Base-by-base conservation (phyloP, 441 rosid genomes). In the Syzygium syzygioides region DNA sequence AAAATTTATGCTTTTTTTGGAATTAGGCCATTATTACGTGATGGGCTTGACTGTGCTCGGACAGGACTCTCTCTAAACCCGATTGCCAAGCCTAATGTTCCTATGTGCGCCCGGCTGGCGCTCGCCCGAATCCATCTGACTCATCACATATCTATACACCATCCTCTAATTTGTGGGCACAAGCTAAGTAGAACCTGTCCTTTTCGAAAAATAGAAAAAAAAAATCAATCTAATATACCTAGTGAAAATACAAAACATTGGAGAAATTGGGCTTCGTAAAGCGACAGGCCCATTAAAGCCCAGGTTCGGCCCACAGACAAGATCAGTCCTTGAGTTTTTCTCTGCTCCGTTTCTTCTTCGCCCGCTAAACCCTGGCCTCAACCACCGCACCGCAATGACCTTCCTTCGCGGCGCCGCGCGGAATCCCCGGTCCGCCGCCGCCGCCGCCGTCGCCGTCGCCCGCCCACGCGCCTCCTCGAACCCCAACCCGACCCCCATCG, bases 391-490 rank as follows among this genome's bases (percentile, higher is more conserved):
- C 48, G 28, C 90, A 34, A 92, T 88, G 91, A 62, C 87, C 7
- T 89, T 86, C 86, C 91, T 87, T 57, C 55, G 91, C 60, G 91
- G 88, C 85, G 89, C 92, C 87, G 68, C 54, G 89, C 56, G 87
- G 19, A 86, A 87, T 87, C 59, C 88, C 79, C 89, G 86, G 88
- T 68, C 84, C 55, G 18, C 89, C 87, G 26, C 87, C 85, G 91
- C 87, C 48, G 87, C 79, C 90, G 88, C 34, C 34, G 34, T 76
- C 90, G 88, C 34, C 34, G 34, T 76, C 26, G 26, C 90, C 55
- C 90, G 93, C 80, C 87, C 89, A 5, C 87, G 86, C 89, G 48
- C 93, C 89, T 17, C 89, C 87, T 37, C 86, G 54, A 71, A 83
- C 80, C 87, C 56, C 66, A 89, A 64, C 37, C 86, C 86, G 20